Evolutionary conservation across 352 stramenopile genomes (phyloP), one percentile per base, ranked within the genome.

Genomic region (Phytophthora chlamydospora): DNA sequence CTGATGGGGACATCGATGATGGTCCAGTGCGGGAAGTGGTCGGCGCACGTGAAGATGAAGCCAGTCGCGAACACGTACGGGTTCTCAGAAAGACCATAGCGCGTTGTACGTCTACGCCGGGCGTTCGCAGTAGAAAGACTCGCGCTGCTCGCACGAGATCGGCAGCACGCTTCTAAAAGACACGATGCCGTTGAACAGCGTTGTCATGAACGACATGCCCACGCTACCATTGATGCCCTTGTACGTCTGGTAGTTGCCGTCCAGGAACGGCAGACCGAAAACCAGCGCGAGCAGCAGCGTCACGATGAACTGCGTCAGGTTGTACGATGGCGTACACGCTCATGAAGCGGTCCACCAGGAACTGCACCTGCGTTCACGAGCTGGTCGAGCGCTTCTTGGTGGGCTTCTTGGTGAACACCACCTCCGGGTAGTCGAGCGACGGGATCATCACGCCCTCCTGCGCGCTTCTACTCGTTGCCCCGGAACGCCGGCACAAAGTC

Each of bases 1-100:
- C 93, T 91, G 63, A 95, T 92, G 4, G 94, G 98, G 34, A 97
- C 95, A 63, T 99, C 96, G 49, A 99, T 86, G 53, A 98, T 93
- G 10, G 98, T 79, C 73, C 89, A 93, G 71, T 98, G 86, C 2
- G 94, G 87, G 50, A 95, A 75, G 60, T 98, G 91, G 43, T 96
- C 80, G 10, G 80, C 48, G 33, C 62, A 46, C 9, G 65, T 72
- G 41, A 83, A 83, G 16, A 81, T 35, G 16, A 77, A 47, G 10
- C 55, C 55, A 16, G 56, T 63, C 16, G 39, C 47, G 19, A 71
- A 97, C 19, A 71, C 66, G 24, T 72, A 89, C 49, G 79, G 79
- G 42, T 87, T 81, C 75, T 98, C 94, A 52, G 27, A 83, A 84
- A 62, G 97, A 93, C 60, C 88, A 85, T 14, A 80, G 62, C 27